Base-by-base conservation (phyloP, 2,329 filamentous ascomycete species). In the Xylaria hypoxylon region DNA sequence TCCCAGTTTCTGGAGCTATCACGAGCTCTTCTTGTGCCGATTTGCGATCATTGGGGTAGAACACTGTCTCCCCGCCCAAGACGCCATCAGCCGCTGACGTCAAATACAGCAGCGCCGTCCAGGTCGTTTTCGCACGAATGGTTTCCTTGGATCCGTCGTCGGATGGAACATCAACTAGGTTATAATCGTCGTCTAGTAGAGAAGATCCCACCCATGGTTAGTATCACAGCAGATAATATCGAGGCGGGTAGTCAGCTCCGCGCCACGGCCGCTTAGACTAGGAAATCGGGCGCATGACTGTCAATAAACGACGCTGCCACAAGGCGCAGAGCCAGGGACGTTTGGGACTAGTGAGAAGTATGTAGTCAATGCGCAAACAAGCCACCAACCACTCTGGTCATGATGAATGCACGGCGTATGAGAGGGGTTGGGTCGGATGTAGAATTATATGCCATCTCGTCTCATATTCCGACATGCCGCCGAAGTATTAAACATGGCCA, bases 21-120 rank as follows among this genome's bases (percentile, higher is more conserved):
- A 89, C 85, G 57, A 97, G 86, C 19, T 91, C 92, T 72, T 92
- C 87, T 19, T 85, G 84, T 19, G 83, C 76, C 2, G 84, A 79
- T 67, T 82, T 81, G 48, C 85, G 81, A 72, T 89, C 86, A 69
- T 92, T 89, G 0, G 92, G 92, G 76, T 96, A 96, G 79, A 97
- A 97, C 35, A 96, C 92, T 0, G 95, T 97, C 79, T 97, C 93
- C 35, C 95, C 95, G 24, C 95, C 95, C 24, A 87, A 78, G 73
- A 94, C 96, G 3, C 91, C 92, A 6, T 92, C 92, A 1, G 86
- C 80, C 2, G 88, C 83, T 0, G 90, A 93, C 0, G 92, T 96
- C 61, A 97, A 85, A 76, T 97, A 98, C 40, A 97, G 86, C 0
- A 97, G 84, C 5, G 97, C 82, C 0, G 95, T 97, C 94, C 94